These are phyloP conservation scores for Neophaeococcomyces mojaviensis DNA, from an alignment of 2,329 filamentous ascomycete genomes.

Conservation along the genomic window DNA sequence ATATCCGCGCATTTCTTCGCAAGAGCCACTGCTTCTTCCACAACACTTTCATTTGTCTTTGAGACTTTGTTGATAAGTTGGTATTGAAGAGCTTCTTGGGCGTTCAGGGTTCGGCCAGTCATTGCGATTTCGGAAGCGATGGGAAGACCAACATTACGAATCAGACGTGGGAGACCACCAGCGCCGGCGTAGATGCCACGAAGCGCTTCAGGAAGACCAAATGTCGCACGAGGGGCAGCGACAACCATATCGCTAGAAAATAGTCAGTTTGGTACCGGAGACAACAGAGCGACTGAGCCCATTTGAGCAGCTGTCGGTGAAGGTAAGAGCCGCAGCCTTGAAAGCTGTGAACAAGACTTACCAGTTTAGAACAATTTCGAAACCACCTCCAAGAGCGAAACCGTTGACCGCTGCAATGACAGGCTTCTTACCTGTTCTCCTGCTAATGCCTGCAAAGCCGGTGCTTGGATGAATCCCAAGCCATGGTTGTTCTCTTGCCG, in stretches of 20 bases:
- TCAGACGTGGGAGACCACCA: conserved; percentile 61
- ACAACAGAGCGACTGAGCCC: no score
- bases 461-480: conserved; percentile 23
- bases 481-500: conserved; percentile 15
- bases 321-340: no score
- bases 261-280: conserved; percentile 41
- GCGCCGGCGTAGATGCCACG: conserved; percentile 64
- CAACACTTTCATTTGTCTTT: conserved; percentile 20
- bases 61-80: conserved; percentile 51
- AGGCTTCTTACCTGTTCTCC: conserved; percentile 63
- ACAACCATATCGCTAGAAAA: conserved; percentile 61
- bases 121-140: conserved; percentile 65
- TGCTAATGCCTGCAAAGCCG: conserved; percentile 40
- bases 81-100: conserved; percentile 56
- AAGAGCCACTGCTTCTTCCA: conserved; percentile 31
- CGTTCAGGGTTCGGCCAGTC: conserved; percentile 52
- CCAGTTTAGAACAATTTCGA: conserved; percentile 52
- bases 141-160: conserved; percentile 58
- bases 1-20: conserved; percentile 56
- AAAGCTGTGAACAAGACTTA: conserved; percentile 10
- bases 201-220: conserved; percentile 64
- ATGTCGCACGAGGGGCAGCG: conserved; percentile 49
- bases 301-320: no score
- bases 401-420: conserved; percentile 72
- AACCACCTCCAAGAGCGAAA: conserved; percentile 65